Conservation (phyloP, 2,329 filamentous ascomycete species). For the Pseudocercospora fuligena region DNA sequence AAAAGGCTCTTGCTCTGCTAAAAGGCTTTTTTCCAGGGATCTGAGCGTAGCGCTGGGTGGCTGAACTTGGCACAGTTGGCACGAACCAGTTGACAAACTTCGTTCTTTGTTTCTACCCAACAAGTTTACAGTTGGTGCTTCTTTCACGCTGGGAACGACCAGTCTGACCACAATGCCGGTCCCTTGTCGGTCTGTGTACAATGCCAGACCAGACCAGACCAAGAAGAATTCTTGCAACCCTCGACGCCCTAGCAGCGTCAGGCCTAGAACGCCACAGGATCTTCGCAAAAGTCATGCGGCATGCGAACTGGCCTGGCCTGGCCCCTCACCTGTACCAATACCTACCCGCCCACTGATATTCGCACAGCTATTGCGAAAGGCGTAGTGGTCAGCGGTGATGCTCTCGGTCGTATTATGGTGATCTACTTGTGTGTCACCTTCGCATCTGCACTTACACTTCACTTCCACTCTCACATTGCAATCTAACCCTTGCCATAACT, state of each 20-base stretch:
- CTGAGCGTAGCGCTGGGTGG: not conserved
- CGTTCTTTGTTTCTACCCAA: not conserved
- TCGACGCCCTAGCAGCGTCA: constrained; percentile 3
- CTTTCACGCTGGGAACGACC: constrained; percentile 19
- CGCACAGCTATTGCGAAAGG: not conserved
- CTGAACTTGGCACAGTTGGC: constrained; percentile 11
- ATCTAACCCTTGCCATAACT: constrained; percentile 1
- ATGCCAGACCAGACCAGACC: constrained; percentile 1
- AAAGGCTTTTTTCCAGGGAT: not conserved
- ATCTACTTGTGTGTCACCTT: constrained; percentile 1
- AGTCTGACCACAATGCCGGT: constrained; percentile 19
- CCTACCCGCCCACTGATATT: not conserved
- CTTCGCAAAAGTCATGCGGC: constrained; percentile 7
- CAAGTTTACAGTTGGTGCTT: constrained; percentile 6
- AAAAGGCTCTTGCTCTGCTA: not conserved
- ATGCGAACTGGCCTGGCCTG: constrained; percentile 3
- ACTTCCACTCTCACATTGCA: not conserved
- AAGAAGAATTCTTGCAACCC: not conserved
- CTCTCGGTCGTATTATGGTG: not conserved
- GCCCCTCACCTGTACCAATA: constrained; percentile 13
- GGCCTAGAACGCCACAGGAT: constrained; percentile 22
- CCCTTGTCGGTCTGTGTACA: constrained; percentile 12
- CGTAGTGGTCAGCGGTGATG: constrained; percentile 5
- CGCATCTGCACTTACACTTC: constrained; percentile 3
- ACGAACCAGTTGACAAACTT: not conserved